phyloP scores from a whole-genome alignment of 306 rosid species.

The Malus orientalis region DNA sequence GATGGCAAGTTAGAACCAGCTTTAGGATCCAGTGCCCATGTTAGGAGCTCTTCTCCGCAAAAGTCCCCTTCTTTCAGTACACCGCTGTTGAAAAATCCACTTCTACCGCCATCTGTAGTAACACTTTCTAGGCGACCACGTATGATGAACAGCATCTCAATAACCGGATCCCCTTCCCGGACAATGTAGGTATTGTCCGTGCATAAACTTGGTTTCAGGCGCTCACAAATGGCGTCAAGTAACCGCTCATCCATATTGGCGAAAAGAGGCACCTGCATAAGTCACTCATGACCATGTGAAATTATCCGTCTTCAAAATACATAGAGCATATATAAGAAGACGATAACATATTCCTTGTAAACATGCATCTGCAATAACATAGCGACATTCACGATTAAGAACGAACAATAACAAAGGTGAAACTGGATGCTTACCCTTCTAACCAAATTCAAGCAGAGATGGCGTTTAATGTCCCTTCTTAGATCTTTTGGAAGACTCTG shows the following conservation, averaged over 20 bases:
- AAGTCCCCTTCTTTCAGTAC: constrained; percentile 69
- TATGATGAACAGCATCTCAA: constrained; percentile 85
- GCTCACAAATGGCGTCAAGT: constrained; percentile 90
- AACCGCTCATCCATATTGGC: constrained; percentile 87
- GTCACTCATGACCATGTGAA: neutral
- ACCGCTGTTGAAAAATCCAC: constrained; percentile 91
- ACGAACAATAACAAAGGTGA: neutral
- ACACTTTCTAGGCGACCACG: constrained; percentile 85
- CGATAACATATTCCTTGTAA: no score
- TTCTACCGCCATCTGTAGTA: constrained; percentile 89
- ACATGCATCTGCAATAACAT: no score
- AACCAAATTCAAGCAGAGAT: constrained; percentile 65
- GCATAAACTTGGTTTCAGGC: constrained; percentile 73
- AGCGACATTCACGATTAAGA: neutral
- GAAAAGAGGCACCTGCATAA: constrained; percentile 71
- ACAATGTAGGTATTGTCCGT: constrained; percentile 63
- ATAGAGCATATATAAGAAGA: neutral
- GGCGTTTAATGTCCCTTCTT: constrained; percentile 49
- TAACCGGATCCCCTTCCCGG: constrained; percentile 84
- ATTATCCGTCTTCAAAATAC: neutral
- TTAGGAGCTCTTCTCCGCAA: constrained; percentile 86
- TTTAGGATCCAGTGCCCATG: constrained; percentile 92
- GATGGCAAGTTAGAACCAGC: constrained; percentile 68
- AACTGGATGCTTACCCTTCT: constrained; percentile 54
- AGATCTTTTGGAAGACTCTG: constrained; percentile 50